Evolutionary conservation across 306 rosid species (phyloP).

Genomic region (Acacia acuminata): DNA sequence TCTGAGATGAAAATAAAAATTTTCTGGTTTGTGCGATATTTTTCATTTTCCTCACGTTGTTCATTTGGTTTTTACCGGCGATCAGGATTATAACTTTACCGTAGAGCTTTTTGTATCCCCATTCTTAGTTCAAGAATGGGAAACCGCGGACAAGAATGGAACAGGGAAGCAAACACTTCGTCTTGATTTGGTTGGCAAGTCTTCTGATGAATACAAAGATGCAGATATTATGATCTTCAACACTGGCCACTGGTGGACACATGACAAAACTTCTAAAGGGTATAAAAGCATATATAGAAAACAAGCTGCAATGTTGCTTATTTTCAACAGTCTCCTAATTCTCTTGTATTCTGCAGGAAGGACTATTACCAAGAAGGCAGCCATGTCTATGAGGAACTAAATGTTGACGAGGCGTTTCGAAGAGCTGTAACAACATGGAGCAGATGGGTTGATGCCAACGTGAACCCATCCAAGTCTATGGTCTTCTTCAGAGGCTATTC

Average conservation of each 20-base stretch:
- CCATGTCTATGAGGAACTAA: conserved; percentile 75
- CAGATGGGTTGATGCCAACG: conserved; percentile 81
- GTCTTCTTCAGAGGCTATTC: conserved; percentile 93
- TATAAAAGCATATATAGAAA: background rate
- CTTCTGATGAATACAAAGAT: conserved; percentile 64
- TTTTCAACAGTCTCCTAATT: background rate
- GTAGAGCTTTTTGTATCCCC: conserved; percentile 95
- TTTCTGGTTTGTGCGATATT: background rate
- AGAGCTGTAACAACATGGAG: conserved; percentile 95
- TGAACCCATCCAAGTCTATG: conserved; percentile 67
- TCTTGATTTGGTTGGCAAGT: conserved; percentile 78
- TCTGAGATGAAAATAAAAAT: background rate
- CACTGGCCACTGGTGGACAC: conserved; percentile 99
- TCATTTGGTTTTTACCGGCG: conserved; percentile 21
- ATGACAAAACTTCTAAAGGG: conserved; percentile 93
- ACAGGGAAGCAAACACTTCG: conserved; percentile 86
- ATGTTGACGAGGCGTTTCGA: conserved; percentile 91
- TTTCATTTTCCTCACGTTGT: background rate
- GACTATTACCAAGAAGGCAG: conserved; percentile 98
- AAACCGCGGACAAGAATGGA: conserved; percentile 67
- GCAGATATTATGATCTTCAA: conserved; percentile 88
- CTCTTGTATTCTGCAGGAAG: conserved; percentile 52
- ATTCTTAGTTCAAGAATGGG: conserved; percentile 95
- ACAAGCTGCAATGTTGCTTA: background rate
- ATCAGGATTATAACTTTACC: conserved; percentile 76